Evolutionary conservation across 345 rosid species (phyloP), one percentile per base, ranked within the genome.

Genomic region (Orychophragmus violaceus): DNA sequence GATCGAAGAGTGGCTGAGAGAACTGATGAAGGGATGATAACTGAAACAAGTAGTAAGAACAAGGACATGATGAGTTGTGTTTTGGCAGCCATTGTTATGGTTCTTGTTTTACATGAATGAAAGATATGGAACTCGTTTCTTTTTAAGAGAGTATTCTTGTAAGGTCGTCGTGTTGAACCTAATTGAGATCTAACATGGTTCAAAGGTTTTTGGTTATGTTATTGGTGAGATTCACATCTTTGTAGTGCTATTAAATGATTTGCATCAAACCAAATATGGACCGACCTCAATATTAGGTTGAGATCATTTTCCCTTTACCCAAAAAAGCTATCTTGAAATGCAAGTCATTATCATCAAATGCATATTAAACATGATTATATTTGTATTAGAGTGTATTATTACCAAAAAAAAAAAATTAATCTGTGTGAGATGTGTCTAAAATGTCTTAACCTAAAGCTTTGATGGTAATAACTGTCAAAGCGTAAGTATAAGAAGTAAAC

Each of bases 1-100:
- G 83, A 60, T 32, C 58, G 60, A 42, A 67, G 68, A 42, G 77
- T 74, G 29, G 72, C 68, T 53, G 73, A 67, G 12, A 74, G 59
- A 53, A 60, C 57, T 60, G 63, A 54, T 29, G 72, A 66, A 66
- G 77, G 77, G 62, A 73, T 4, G 51, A 23, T 42, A 32, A 39
- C 0, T 55, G 67, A 50, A 58, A 73, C 63, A 66, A 51, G 3
- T 33, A 66, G 64, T 21, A 74, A 53, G 44, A 66, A 54, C 25
- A 66, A 61, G 3, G 71, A 58, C 60, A 50, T 64, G 29, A 72
- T 65, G 71, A n/a, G 39, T 44, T 42, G 50, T 52, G 72, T 59
- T 60, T 73, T 59, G 22, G 58, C 13, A 41, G 72, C 50, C 77
- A 74, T 74, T 74, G 76, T 58, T 57, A 25, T 66, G 68, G 68